These are phyloP conservation scores for Sclerotinia nivalis DNA, from an alignment of 2,329 filamentous ascomycete species.

Conservation along the genomic window DNA sequence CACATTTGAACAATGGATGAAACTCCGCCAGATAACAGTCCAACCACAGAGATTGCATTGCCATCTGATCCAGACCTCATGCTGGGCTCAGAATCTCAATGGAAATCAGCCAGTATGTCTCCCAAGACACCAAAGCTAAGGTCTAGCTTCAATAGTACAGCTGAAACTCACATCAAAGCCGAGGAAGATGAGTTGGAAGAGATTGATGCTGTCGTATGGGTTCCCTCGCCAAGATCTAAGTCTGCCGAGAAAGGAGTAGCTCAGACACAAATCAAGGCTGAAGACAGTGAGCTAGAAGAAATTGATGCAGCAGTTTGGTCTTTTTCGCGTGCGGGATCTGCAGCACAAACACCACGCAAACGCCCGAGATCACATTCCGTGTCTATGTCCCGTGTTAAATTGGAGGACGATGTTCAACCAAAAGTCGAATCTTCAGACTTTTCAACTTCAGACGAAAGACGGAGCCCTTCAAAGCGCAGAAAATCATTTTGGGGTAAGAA, in stretches of 20 bases:
- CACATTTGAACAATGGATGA: neutral
- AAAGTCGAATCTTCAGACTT: neutral
- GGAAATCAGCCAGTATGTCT: neutral
- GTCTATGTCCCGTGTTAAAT: neutral
- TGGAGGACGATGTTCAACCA: neutral
- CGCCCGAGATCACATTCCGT: neutral
- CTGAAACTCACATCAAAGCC: neutral
- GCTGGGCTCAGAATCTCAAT: neutral
- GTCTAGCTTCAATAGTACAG: too few relatives aligned
- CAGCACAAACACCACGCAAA: neutral
- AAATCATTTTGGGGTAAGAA: neutral
- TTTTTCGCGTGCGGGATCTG: neutral
- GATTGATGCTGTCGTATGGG: neutral
- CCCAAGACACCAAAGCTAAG: neutral
- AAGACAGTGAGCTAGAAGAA: neutral
- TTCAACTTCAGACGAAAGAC: neutral
- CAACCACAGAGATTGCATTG: neutral
- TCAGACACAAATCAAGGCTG: too few relatives aligned
- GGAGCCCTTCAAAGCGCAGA: neutral
- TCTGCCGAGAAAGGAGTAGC: too few relatives aligned
- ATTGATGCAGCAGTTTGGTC: neutral
- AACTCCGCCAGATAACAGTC: neutral
- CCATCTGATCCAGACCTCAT: neutral
- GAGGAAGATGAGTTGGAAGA: neutral
- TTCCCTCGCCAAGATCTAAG: neutral